phyloP scores from a whole-genome alignment of 768 basidiomycete genomes.

The Amanita muscaria region DNA sequence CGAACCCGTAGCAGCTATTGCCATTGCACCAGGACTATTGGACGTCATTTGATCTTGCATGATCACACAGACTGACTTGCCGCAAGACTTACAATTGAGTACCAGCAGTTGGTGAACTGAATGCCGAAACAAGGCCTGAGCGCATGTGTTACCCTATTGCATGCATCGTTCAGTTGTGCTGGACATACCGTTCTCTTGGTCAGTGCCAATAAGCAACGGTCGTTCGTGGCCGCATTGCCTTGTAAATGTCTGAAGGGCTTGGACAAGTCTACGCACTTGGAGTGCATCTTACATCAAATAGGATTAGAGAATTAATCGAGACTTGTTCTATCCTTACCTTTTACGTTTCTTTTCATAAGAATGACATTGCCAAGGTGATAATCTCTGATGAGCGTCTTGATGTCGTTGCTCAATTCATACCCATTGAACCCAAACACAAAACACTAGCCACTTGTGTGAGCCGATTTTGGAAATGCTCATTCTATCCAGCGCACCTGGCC shows the following conservation, averaged over 20 bases:
- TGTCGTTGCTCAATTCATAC: constrained; percentile 38
- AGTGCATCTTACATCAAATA: constrained; percentile 29
- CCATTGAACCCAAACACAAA: constrained; percentile 69
- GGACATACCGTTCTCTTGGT: constrained; percentile 67
- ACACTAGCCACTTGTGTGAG: constrained; percentile 37
- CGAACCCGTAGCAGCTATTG: constrained; percentile 47
- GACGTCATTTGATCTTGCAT: no score
- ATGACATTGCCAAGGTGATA: constrained; percentile 64
- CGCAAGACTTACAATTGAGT: constrained; percentile 52
- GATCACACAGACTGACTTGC: no score
- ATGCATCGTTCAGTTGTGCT: no score
- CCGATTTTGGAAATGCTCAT: neutral
- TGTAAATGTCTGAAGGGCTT: constrained; percentile 45
- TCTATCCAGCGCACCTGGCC: constrained; percentile 29
- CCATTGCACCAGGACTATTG: constrained; percentile 65
- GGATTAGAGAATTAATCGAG: neutral
- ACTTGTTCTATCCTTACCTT: constrained; percentile 26
- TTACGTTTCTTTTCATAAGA: constrained; percentile 59
- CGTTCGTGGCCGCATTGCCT: constrained; percentile 43
- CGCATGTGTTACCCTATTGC: no score
- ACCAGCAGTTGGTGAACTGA: constrained; percentile 43
- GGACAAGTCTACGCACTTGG: constrained; percentile 41
- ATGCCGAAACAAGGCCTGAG: no score
- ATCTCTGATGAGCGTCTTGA: constrained; percentile 46
- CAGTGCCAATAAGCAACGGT: constrained; percentile 60